phyloP scores from a whole-genome alignment of 1,284 basidiomycete genomes.

The Ustilago esculenta region DNA sequence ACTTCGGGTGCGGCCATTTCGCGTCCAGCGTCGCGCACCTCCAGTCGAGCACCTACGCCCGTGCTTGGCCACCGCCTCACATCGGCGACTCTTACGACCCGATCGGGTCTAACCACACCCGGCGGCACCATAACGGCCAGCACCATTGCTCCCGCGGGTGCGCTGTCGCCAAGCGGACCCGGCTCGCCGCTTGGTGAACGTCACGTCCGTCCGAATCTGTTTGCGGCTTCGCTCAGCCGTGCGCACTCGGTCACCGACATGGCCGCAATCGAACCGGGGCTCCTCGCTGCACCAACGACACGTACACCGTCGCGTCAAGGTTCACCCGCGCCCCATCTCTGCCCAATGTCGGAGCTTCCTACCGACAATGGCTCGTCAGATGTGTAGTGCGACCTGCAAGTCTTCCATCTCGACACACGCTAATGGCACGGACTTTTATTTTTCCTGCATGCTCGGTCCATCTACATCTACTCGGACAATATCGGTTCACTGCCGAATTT shows the following conservation, averaged over 20 bases:
- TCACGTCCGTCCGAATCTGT: slow-evolving; percentile 18
- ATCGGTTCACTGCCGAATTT: too few species aligned
- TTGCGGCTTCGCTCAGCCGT: slow-evolving; percentile 38
- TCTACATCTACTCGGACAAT: too few species aligned
- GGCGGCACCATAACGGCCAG: slow-evolving; percentile 13
- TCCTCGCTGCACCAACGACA: slow-evolving; percentile 18
- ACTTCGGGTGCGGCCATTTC: slow-evolving; percentile 39
- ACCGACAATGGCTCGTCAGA: slow-evolving; percentile 9
- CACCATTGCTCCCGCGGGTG: slow-evolving; percentile 8
- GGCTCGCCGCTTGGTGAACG: slow-evolving; percentile 40
- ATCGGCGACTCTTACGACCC: slow-evolving; percentile 30
- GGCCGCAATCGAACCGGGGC: slow-evolving; percentile 18
- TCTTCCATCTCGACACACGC: too few species aligned
- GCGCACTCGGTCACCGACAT: slow-evolving; percentile 39
- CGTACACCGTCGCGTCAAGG: slow-evolving; percentile 36
- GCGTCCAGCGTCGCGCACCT: slow-evolving; percentile 43
- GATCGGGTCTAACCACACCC: slow-evolving; percentile 25
- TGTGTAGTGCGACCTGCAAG: slow-evolving; percentile 7
- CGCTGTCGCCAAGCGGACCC: slow-evolving; percentile 26
- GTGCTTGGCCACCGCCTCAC: slow-evolving; percentile 46
- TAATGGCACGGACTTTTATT: too few species aligned
- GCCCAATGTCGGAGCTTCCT: slow-evolving; percentile 31
- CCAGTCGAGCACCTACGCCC: slow-evolving; percentile 46
- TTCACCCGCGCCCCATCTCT: slow-evolving; percentile 32
- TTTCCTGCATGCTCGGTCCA: too few species aligned